Conservation (phyloP, 192 early-diverging fungal genomes). For the Chytriomyces confervae region DNA sequence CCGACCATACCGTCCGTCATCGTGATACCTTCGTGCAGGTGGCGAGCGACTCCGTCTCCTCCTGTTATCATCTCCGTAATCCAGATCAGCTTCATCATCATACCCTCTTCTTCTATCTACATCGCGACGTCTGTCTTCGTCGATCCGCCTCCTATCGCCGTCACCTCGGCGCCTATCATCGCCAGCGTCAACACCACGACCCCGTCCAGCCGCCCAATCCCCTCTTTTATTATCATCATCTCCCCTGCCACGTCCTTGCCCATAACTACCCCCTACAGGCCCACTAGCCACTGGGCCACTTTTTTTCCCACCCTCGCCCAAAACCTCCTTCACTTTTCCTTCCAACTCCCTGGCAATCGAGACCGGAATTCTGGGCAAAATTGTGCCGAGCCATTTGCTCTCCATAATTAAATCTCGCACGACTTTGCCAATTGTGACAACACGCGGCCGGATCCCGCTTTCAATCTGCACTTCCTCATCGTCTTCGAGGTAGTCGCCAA, state of each 20-base stretch:
- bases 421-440: constrained; percentile 76
- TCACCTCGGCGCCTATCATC: background rate
- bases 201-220: no score
- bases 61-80: constrained; percentile 17
- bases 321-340: constrained; percentile 56
- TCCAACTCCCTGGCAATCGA: constrained; percentile 78
- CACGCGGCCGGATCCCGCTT: constrained; percentile 24
- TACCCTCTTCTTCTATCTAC: background rate
- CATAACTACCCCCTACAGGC: background rate
- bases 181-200: no score
- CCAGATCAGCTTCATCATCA: constrained; percentile 4
- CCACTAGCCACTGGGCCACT: background rate
- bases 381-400: constrained; percentile 78
- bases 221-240: background rate
- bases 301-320: constrained; percentile 2
- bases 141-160: background rate
- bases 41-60: constrained; percentile 45
- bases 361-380: constrained; percentile 83
- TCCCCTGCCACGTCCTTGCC: background rate
- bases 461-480: constrained; percentile 71
- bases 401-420: constrained; percentile 71
- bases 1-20: background rate
- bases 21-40: constrained; percentile 39
- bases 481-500: constrained; percentile 77
- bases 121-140: background rate